Conservation (phyloP, 352 stramenopile species). For the Pythium phragmitis region DNA sequence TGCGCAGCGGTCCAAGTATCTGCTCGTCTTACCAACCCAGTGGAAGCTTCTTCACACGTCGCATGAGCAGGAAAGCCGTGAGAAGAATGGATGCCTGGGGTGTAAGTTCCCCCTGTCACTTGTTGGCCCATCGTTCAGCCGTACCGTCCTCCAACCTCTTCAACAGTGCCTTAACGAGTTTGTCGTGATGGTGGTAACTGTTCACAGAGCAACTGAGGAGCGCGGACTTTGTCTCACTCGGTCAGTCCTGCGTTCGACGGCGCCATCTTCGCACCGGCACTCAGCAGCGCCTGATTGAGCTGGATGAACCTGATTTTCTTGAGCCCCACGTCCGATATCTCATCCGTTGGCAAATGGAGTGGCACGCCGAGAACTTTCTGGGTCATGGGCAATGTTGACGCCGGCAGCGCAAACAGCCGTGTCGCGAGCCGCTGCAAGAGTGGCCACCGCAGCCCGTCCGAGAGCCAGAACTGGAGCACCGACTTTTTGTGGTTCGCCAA, state of each 20-base stretch:
- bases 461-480: conserved; percentile 37
- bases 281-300: conserved; percentile 20
- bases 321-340: not conserved
- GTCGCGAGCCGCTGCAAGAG: conserved; percentile 32
- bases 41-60: too few species aligned
- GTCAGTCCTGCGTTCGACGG: not conserved
- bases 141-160: too few species aligned
- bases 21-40: too few species aligned
- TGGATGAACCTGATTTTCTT: conserved; percentile 25
- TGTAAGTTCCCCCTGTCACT: too few species aligned
- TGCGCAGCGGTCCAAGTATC: too few species aligned
- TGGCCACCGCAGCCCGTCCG: conserved; percentile 32
- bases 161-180: too few species aligned
- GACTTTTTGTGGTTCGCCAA: conserved; percentile 32
- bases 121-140: too few species aligned
- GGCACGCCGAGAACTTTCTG: conserved; percentile 7
- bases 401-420: conserved; percentile 29
- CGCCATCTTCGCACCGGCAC: not conserved
- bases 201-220: too few species aligned
- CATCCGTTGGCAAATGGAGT: not conserved
- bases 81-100: too few species aligned
- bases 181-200: too few species aligned
- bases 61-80: too few species aligned
- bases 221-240: not conserved
- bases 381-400: conserved; percentile 19